Base-by-base conservation (phyloP, 345 rosid genomes). In the Geranium brycei region DNA sequence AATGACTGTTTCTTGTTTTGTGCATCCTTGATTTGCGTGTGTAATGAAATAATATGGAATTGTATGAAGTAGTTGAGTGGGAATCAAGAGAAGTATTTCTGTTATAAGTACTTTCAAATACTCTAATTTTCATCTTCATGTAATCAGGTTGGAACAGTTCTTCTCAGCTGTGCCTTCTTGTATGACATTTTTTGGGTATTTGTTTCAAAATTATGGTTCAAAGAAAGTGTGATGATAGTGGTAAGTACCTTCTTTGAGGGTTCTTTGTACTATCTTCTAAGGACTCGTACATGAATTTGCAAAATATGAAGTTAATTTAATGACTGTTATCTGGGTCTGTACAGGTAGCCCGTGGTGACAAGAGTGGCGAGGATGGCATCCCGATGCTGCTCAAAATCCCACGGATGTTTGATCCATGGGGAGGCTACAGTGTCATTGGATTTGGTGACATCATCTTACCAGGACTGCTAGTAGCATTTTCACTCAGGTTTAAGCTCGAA, bases 161-260 rank as follows among this genome's bases (percentile, higher is more conserved):
- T 93, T 66, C 92, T 93, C 66, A 77, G 97, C 70, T 93, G 95
- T 72, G 97, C 96, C 60, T 88, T 93, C 77, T 70, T 88, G 83
- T 93, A 93, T 58, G 99, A 93, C 75, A 90, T 93, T 80, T 93
- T 93, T 79, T 93, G 99, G 99, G 99, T 93, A 38, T 88, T 93
- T 74, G 85, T 83, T 76, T 90, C 97, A n/a, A 93, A 93, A 73
- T 71, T 83, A 85, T 85, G 83, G 99, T 90, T 93, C 81, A 85
- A 85, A 70, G 99, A 90, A 80, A 93, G 99, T 58, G 99, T 93
- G 72, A 93, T 93, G 99, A 93, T 93, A 75, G 99, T 86, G 86
- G 99, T 90, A 69, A 80, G 96, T 70, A 70, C 28, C n/a, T 76
- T 58, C 2, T 65, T 0, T 7, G 19, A 58, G 53, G 7, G 28